Evolutionary conservation across 2,329 filamentous ascomycete species (phyloP).

Genomic region (Coleophoma eucalyptorum): DNA sequence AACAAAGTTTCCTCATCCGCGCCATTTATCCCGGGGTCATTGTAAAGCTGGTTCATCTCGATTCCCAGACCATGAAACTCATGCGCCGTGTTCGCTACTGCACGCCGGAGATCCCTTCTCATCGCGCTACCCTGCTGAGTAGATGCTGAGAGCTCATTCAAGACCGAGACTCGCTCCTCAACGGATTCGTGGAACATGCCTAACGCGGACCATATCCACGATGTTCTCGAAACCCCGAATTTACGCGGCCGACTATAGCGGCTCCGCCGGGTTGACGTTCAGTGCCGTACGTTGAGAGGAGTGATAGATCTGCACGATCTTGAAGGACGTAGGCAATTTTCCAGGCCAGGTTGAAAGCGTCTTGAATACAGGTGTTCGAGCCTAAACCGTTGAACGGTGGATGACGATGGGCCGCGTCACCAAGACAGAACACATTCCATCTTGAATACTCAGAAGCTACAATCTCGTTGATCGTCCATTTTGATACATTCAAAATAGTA

Average conservation of each 20-base stretch:
- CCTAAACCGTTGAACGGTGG: slow-evolving; percentile 51
- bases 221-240: slow-evolving; percentile 50
- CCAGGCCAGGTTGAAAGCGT: slow-evolving; percentile 50
- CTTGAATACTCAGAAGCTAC: neutral
- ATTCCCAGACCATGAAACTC: slow-evolving; percentile 2
- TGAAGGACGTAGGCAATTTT: slow-evolving; percentile 41
- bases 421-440: slow-evolving; percentile 40
- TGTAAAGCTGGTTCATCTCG: slow-evolving; percentile 3
- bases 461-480: slow-evolving; percentile 2
- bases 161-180: neutral
- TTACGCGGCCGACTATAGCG: slow-evolving; percentile 46
- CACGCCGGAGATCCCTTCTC: slow-evolving; percentile 31
- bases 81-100: neutral
- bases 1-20: slow-evolving; percentile 42
- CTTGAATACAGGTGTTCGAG: slow-evolving; percentile 51
- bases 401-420: slow-evolving; percentile 52
- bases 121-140: slow-evolving; percentile 20
- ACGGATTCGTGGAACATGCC: slow-evolving; percentile 20
- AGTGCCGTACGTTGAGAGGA: slow-evolving; percentile 36
- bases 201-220: slow-evolving; percentile 36
- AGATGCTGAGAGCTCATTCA: slow-evolving; percentile 22
- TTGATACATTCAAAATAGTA: neutral
- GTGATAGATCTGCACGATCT: slow-evolving; percentile 24
- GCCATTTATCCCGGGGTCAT: neutral
- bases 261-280: slow-evolving; percentile 44